phyloP scores from a whole-genome alignment of 352 stramenopile genomes.

The Pythium myriotylum region DNA sequence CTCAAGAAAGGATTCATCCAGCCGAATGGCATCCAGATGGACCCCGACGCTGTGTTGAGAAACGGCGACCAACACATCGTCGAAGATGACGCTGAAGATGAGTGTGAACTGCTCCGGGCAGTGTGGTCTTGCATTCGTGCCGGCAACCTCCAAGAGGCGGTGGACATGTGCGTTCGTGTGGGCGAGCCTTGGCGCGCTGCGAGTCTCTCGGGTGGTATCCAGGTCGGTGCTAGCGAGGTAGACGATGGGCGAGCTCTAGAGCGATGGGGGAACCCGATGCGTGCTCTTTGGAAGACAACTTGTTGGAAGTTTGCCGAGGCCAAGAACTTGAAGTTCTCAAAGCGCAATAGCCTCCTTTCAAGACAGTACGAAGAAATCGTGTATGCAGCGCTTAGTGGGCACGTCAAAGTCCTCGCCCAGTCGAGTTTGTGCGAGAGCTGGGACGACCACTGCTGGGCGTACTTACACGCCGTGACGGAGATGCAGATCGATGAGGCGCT shows the following conservation, averaged over 20 bases:
- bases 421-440: conserved; percentile 77
- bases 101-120: conserved; percentile 72
- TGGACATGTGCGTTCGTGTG: conserved; percentile 73
- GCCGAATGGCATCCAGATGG: conserved; percentile 44
- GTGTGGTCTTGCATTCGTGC: conserved; percentile 78
- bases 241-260: conserved; percentile 59
- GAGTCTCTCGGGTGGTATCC: conserved; percentile 67
- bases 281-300: conserved; percentile 85
- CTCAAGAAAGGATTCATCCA: conserved; percentile 51
- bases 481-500: conserved; percentile 74
- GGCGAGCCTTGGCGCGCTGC: conserved; percentile 81
- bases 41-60: conserved; percentile 70
- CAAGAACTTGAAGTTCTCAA: conserved; percentile 48
- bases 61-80: conserved; percentile 65
- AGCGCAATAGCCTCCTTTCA: conserved; percentile 60
- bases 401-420: conserved; percentile 63
- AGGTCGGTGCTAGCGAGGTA: conserved; percentile 55
- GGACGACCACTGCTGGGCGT: conserved; percentile 88
- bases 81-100: conserved; percentile 80
- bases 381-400: conserved; percentile 79
- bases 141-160: conserved; percentile 61
- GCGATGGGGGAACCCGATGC: conserved; percentile 81
- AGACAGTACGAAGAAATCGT: conserved; percentile 80
- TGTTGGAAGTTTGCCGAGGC: conserved; percentile 82
- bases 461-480: conserved; percentile 68